Base-by-base conservation (phyloP, 306 rosid species). In the Gynostemma pentaphyllum region DNA sequence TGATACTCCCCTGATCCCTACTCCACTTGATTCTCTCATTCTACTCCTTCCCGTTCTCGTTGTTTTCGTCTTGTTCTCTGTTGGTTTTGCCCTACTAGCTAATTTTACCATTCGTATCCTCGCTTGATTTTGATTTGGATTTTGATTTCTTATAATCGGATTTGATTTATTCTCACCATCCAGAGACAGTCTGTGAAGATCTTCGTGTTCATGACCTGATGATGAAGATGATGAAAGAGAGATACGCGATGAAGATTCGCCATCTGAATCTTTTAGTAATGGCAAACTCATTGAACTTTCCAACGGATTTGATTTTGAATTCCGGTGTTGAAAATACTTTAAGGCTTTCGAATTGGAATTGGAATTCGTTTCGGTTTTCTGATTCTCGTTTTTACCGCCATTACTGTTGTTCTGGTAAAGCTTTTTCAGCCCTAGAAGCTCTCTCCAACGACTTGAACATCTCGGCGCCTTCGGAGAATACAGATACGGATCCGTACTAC, bases 401-500 rank as follows among this genome's bases (percentile, higher is more conserved):
- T 30, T 56, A 44, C 34, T 34, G 46, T 42, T 14, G 56, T 52
- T 81, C 62, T 67, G 87, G 72, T 82, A 80, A 45, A 86, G 80
- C 73, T 85, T 88, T 50, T 86, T 94, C 12, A 88, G 42, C 37
- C 97, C 94, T 28, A 94, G 50, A 0, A 94, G 77, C 72, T 94
- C 97, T 39, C 81, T 94, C 99, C 97, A 88, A 54, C 94, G 83
- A 74, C 94, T 86, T 2, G 99, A 86, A 36, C 97, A 94, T n/a
- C 97, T 79, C n/a, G 97, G 99, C 0, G 97, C 99, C 72, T 94
- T 94, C 0, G 99, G 97, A 3, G 95, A 94, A 71, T 88, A 94
- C 68, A 86, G 51, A 72, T 75, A 82, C 0, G 85, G 83, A 7
- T 94, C 97, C 0, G 78, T 8, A 13, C 73, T 16, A n/a, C n/a